phyloP scores from a whole-genome alignment of 495 filamentous ascomycete genomes.

The Penicillium psychrofluorescens region DNA sequence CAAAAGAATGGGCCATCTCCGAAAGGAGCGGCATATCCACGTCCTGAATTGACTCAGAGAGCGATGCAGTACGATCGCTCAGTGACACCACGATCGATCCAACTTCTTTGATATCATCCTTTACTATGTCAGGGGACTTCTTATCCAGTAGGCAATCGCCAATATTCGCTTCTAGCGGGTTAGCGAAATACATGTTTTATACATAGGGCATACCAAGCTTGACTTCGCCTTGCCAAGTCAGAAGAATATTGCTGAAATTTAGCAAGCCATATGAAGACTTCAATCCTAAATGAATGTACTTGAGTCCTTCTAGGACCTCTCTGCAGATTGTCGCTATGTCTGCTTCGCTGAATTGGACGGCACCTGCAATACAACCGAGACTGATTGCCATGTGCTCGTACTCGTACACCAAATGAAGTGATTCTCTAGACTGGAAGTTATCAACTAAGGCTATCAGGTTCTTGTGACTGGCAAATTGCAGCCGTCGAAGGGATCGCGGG shows the following conservation, averaged over 20 bases:
- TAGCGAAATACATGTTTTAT: not conserved
- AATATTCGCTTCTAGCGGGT: constrained; percentile 14
- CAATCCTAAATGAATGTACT: constrained; percentile 5
- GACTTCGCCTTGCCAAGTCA: constrained; percentile 1
- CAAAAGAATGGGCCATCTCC: not conserved
- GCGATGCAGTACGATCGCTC: not conserved
- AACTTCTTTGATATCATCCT: not conserved
- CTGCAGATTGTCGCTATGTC: constrained; percentile 8
- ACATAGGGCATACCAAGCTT: constrained; percentile 6
- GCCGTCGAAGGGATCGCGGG: not conserved
- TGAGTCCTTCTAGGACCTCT: constrained; percentile 4
- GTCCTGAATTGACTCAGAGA: not conserved
- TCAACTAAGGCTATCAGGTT: constrained; percentile 1
- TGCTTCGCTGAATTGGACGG: constrained; percentile 5
- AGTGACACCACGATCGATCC: constrained; percentile 1
- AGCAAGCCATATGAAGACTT: constrained; percentile 2
- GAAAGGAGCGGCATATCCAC: not conserved
- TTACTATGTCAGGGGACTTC: not conserved
- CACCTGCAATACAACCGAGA: constrained; percentile 1
- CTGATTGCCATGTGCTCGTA: constrained; percentile 6
- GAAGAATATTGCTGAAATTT: constrained; percentile 1
- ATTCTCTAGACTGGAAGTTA: not conserved
- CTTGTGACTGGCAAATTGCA: not conserved
- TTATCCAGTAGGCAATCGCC: constrained; percentile 4
- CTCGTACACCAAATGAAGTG: constrained; percentile 3